These are phyloP conservation scores for Vitis hybrid DNA, from an alignment of 177 flowering plant species.

Conservation along the genomic window DNA sequence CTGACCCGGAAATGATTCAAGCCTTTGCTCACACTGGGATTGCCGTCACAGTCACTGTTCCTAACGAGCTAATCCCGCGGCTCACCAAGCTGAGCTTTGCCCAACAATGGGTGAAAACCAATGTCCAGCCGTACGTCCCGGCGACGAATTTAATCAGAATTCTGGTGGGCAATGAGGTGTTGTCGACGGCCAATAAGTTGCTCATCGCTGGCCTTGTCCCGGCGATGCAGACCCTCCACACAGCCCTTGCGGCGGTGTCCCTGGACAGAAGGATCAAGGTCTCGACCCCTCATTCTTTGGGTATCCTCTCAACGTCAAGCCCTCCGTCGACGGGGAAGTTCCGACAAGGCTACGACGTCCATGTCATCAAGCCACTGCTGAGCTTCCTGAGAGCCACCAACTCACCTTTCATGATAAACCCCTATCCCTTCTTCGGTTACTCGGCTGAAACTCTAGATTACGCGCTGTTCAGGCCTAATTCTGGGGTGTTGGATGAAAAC, in stretches of 20 bases:
- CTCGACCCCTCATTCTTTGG: conserved; percentile 83
- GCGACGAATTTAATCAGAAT: conserved; percentile 61
- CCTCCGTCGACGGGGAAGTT: conserved; percentile 72
- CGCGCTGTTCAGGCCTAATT: conserved; percentile 69
- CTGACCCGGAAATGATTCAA: conserved; percentile 43
- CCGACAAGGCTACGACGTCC: conserved; percentile 53
- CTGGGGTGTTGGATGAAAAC: conserved; percentile 54
- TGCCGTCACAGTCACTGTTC: conserved; percentile 58
- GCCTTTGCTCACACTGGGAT: conserved; percentile 77
- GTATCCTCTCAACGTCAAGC: conserved; percentile 54
- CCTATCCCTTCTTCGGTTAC: conserved; percentile 77
- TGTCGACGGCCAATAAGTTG: conserved; percentile 47
- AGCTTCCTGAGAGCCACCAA: conserved; percentile 55
- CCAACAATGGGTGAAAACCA: conserved; percentile 53
- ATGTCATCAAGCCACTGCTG: conserved; percentile 57
- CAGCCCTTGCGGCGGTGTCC: conserved; percentile 51
- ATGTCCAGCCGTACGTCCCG: conserved; percentile 51
- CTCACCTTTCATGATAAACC: conserved; percentile 77
- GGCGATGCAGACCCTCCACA: conserved; percentile 73
- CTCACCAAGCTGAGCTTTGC: conserved; percentile 51
- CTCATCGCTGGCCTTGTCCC: conserved; percentile 59
- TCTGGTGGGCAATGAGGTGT: conserved; percentile 71
- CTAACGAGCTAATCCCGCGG: conserved; percentile 65
- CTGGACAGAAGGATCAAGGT: conserved; percentile 57
- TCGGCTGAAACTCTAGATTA: conserved; percentile 54